Conservation (phyloP, 78 protist species). For the Dictyostelium intermedium region DNA sequence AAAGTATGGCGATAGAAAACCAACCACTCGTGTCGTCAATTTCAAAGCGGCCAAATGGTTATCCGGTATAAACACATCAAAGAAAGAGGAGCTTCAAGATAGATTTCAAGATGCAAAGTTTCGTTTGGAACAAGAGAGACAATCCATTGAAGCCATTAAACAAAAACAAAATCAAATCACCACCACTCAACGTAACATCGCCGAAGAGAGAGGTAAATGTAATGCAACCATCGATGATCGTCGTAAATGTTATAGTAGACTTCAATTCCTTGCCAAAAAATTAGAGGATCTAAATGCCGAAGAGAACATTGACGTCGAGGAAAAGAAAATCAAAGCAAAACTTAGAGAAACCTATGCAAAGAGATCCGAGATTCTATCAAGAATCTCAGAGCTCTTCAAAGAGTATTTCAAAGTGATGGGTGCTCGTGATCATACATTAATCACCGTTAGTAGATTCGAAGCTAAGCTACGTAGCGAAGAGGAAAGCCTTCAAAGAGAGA, state of each 20-base stretch:
- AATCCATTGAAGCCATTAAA: neutral
- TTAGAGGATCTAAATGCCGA: conserved; percentile 31
- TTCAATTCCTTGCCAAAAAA: neutral
- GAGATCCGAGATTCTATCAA: neutral
- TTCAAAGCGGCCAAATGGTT: neutral
- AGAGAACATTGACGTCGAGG: conserved; percentile 11
- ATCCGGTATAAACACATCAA: neutral
- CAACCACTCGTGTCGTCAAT: neutral
- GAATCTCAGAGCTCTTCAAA: neutral
- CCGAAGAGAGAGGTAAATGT: conserved; percentile 24
- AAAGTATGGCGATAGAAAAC: conserved; percentile 35
- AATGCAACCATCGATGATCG: conserved; percentile 4
- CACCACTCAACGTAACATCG: neutral
- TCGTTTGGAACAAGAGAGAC: neutral
- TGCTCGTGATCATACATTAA: neutral
- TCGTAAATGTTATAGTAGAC: conserved; percentile 16
- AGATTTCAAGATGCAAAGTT: neutral
- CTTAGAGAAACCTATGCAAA: neutral
- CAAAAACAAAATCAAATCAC: neutral
- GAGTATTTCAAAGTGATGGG: neutral
- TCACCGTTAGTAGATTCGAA: neutral
- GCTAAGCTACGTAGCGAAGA: neutral
- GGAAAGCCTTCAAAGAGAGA: neutral
- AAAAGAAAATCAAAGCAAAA: neutral
- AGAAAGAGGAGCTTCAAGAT: neutral